Conservation (phyloP, 495 filamentous ascomycete species). For the Talaromyces thailandensis region DNA sequence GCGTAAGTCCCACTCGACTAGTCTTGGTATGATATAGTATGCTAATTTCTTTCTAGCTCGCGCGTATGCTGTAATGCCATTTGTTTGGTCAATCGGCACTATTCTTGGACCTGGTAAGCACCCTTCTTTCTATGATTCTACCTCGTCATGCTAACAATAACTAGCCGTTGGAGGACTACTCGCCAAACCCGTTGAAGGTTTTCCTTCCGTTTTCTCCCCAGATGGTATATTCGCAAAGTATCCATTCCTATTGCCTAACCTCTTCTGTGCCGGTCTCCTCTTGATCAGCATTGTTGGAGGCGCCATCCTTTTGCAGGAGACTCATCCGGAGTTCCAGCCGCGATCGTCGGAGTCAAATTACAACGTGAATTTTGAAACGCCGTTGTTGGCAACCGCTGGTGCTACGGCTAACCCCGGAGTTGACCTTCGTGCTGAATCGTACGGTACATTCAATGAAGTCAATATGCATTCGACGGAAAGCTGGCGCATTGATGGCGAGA, state of each 20-base stretch:
- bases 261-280: constrained; percentile 66
- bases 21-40: constrained; percentile 8
- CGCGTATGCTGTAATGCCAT: constrained; percentile 79
- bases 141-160: constrained; percentile 11
- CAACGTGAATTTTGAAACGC: constrained; percentile 53
- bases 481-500: constrained; percentile 41
- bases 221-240: constrained; percentile 61
- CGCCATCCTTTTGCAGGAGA: constrained; percentile 69
- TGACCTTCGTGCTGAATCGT: constrained; percentile 64
- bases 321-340: constrained; percentile 69
- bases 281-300: constrained; percentile 63
- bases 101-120: constrained; percentile 61
- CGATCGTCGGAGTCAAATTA: constrained; percentile 32
- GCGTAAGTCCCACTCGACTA: constrained; percentile 43
- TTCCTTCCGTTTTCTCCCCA: constrained; percentile 53
- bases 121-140: background rate
- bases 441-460: constrained; percentile 65
- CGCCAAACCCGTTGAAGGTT: constrained; percentile 61
- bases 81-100: constrained; percentile 80
- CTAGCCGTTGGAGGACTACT: constrained; percentile 67
- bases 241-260: constrained; percentile 75
- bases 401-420: constrained; percentile 60
- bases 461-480: constrained; percentile 37
- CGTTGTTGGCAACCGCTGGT: constrained; percentile 62
- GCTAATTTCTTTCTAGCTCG: constrained; percentile 37